Evolutionary conservation across 176 grass and related monocot species (phyloP).

Genomic region (Bolboschoenus planiculmis): DNA sequence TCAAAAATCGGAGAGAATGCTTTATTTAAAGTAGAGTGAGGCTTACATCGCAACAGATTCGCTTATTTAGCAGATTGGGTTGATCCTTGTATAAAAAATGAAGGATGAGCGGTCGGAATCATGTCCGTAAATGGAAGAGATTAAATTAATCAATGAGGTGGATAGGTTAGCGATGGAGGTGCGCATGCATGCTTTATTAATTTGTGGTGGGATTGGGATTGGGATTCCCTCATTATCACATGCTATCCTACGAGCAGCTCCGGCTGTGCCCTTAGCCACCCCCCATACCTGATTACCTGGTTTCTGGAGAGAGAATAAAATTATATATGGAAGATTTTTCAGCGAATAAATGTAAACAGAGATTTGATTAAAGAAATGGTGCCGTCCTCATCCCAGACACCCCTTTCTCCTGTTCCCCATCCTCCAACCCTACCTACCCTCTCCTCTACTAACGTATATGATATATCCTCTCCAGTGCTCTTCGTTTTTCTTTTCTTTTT

Average conservation of each 20-base stretch:
- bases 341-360: conserved; percentile 9
- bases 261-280: background rate
- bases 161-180: background rate
- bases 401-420: conserved; percentile 59
- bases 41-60: too few species aligned
- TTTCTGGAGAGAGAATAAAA: background rate
- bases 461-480: background rate
- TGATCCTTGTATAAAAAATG: too few species aligned
- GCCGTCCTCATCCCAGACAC: conserved; percentile 65
- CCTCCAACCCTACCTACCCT: conserved; percentile 54
- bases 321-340: background rate
- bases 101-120: too few species aligned
- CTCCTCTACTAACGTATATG: conserved; percentile 5
- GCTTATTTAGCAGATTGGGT: too few species aligned
- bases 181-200: background rate
- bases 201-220: conserved; percentile 37
- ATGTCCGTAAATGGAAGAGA: background rate
- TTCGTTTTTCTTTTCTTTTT: background rate
- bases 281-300: too few species aligned
- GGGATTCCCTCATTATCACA: conserved; percentile 37
- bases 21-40: too few species aligned
- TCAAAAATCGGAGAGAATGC: too few species aligned
- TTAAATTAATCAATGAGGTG: conserved; percentile 4
- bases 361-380: conserved; percentile 25
- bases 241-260: conserved; percentile 5